phyloP scores from a whole-genome alignment of 1,284 basidiomycete species.

The Leucoagaricus sp. region DNA sequence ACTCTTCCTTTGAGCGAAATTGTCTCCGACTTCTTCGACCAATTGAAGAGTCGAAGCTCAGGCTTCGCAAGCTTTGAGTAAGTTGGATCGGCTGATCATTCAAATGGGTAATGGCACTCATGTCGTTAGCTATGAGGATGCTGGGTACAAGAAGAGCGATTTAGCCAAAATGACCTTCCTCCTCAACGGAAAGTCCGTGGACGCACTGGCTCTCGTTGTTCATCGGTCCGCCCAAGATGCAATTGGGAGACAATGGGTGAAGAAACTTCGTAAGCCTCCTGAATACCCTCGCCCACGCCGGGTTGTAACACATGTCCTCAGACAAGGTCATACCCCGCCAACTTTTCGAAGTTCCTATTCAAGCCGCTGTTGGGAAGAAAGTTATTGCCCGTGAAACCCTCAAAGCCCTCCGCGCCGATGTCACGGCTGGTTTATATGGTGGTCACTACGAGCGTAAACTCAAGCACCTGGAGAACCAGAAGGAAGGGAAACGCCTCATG shows the following conservation, averaged over 20 bases:
- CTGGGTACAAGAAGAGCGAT: slow-evolving; percentile 79
- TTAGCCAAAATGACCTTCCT: slow-evolving; percentile 90
- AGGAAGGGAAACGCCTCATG: slow-evolving; percentile 86
- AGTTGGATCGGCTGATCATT: slow-evolving; percentile 28
- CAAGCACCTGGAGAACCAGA: slow-evolving; percentile 92
- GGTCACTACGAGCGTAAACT: slow-evolving; percentile 90
- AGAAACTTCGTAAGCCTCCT: slow-evolving; percentile 76
- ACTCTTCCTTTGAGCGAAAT: slow-evolving; percentile 87
- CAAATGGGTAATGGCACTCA: neutral
- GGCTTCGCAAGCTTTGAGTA: slow-evolving; percentile 94
- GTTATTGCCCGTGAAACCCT: slow-evolving; percentile 90
- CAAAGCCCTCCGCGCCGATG: slow-evolving; percentile 89
- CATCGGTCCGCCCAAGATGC: slow-evolving; percentile 73
- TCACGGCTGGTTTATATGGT: slow-evolving; percentile 94
- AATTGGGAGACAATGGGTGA: slow-evolving; percentile 82
- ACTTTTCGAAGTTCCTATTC: slow-evolving; percentile 92
- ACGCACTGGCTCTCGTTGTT: slow-evolving; percentile 90
- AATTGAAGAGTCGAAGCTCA: slow-evolving; percentile 87
- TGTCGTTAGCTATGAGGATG: slow-evolving; percentile 79
- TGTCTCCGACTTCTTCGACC: slow-evolving; percentile 92
- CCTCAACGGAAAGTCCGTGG: slow-evolving; percentile 85
- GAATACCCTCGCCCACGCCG: neutral
- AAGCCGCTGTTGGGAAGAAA: slow-evolving; percentile 83
- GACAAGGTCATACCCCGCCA: slow-evolving; percentile 92
- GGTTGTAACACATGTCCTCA: slow-evolving; percentile 30